phyloP scores from a whole-genome alignment of 148 eudicot species.

The Bassia scoparia region DNA sequence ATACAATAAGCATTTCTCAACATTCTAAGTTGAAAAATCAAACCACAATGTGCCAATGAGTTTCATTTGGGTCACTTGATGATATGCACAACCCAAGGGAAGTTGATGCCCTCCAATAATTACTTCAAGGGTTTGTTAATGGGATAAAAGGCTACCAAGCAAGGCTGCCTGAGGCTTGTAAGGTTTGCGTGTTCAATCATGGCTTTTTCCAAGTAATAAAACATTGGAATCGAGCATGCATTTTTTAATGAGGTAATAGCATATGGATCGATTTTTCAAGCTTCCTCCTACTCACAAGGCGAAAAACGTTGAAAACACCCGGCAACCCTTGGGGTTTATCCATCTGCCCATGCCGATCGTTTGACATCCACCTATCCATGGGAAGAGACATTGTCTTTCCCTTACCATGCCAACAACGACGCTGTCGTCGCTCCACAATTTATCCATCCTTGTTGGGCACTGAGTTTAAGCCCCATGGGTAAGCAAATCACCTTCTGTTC shows the following conservation, averaged over 20 bases:
- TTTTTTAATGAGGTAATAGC: constrained; percentile 23
- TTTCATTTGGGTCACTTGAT: constrained; percentile 41
- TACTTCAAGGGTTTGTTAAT: constrained; percentile 36
- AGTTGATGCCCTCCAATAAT: constrained; percentile 36
- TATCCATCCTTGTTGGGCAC: constrained; percentile 33
- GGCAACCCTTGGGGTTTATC: constrained; percentile 35
- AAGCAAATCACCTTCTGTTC: no score
- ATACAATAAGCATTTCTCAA: neutral
- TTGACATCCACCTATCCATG: constrained; percentile 42
- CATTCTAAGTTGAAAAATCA: neutral
- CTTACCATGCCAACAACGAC: constrained; percentile 20
- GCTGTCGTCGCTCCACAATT: constrained; percentile 23
- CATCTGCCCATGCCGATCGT: constrained; percentile 41
- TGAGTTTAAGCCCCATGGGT: constrained; percentile 38
- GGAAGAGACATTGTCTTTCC: constrained; percentile 48
- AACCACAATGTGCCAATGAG: constrained; percentile 25
- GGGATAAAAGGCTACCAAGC: constrained; percentile 30
- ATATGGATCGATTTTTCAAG: constrained; percentile 26
- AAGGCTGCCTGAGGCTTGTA: constrained; percentile 24
- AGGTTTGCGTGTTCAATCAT: constrained; percentile 42
- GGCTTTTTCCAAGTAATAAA: no score
- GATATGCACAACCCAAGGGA: constrained; percentile 23
- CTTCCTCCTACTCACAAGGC: constrained; percentile 31
- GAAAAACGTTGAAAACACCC: constrained; percentile 18
- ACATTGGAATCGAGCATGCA: constrained; percentile 30